Evolutionary conservation across 2,329 filamentous ascomycete genomes (phyloP), one percentile per base, ranked within the genome.

Genomic region (Diaporthe vexans): DNA sequence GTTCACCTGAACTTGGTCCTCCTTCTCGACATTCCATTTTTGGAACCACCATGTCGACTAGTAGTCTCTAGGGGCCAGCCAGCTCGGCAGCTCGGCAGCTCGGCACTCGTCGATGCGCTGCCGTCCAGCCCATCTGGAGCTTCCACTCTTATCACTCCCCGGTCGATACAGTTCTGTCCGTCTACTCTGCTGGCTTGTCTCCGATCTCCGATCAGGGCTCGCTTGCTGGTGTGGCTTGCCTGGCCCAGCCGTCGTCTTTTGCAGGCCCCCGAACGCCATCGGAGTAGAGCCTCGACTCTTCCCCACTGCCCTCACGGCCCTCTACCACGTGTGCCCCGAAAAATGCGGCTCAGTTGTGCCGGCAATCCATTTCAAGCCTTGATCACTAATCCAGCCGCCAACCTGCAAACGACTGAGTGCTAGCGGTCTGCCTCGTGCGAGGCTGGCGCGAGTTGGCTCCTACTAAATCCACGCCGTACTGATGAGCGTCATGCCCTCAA

Each of bases 311-410:
- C 26, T 35, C 59, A 24, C 33, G 11, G 33, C 0, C 43, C 43
- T 63, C 46, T 29, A 24, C 58, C 70, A 72, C 70, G 70, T 72
- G 70, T 63, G 48, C 10, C 57, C 59, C 58, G 56, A 63, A 17
- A 40, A 6, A 69, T 72, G 59, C 48, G 54, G 72, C 48, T 35
- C 54, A 35, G 51, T 26, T 51, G 56, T 37, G 33, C 35, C 19
- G 26, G 24, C 26, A 46, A 21, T 43, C 52, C 37, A 46, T 48
- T 57, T 56, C n/a, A 26, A 26, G 56, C 56, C 71, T 59, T 46
- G 63, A 59, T 71, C 74, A 65, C 15, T 40, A 52, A 68, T 74
- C 72, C 52, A 56, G 69, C 72, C 61, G 46, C 33, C 48, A 54
- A 54, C 13, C n/a, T 54, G 46, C 29, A 2, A 21, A 24, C 19